These are phyloP conservation scores for Penicillium sp. DNA, from an alignment of 2,329 filamentous ascomycete genomes.

Conservation along the genomic window DNA sequence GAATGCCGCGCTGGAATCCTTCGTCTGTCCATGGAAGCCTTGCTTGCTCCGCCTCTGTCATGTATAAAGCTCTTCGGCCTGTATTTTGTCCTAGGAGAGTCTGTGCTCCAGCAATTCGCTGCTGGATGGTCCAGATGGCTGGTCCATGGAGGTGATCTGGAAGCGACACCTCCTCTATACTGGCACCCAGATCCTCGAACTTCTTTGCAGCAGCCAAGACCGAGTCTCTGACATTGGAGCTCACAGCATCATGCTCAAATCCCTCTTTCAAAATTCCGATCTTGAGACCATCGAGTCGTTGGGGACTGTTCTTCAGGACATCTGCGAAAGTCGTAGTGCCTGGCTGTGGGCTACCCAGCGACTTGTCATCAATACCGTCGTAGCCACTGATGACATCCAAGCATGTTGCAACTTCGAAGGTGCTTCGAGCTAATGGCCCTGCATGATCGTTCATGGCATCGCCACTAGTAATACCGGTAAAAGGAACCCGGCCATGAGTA, in stretches of 20 bases:
- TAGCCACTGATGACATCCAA: constrained; percentile 47
- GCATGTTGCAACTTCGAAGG: constrained; percentile 40
- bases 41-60: constrained; percentile 49
- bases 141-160: constrained; percentile 45
- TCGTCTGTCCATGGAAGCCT: constrained; percentile 46
- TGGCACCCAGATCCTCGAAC: constrained; percentile 47
- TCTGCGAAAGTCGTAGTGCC: constrained; percentile 20
- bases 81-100: constrained; percentile 42
- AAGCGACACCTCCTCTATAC: constrained; percentile 48
- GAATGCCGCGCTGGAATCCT: constrained; percentile 47
- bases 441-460: constrained; percentile 51
- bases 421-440: constrained; percentile 42
- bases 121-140: constrained; percentile 46
- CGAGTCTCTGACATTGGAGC: constrained; percentile 38
- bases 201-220: constrained; percentile 42
- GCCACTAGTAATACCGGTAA: constrained; percentile 47
- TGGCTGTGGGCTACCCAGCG: constrained; percentile 28
- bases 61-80: constrained; percentile 46
- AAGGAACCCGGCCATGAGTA: constrained; percentile 50
- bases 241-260: constrained; percentile 38
- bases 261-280: constrained; percentile 47
- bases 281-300: constrained; percentile 20
- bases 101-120: constrained; percentile 41
- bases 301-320: constrained; percentile 4
- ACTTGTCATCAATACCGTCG: constrained; percentile 48